Percentiles rank a stretch among this genome's conserved stretches.
Evolutionary conservation across 2,329 filamentous ascomycete species (phyloP).

Genomic region (Cladosporium oxysporum): DNA sequence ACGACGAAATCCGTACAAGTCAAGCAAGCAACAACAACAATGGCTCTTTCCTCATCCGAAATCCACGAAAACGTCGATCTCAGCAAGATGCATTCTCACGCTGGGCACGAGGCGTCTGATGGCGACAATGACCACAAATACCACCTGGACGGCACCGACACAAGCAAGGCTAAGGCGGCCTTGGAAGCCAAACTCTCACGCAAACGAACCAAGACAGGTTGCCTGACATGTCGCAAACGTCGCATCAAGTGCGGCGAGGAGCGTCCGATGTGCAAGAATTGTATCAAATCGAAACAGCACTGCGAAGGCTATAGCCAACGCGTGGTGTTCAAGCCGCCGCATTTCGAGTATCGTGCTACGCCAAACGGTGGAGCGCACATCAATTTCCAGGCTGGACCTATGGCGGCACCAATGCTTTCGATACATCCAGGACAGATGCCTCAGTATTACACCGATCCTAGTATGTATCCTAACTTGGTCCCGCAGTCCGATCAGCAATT

Average conservation of each 20-base stretch:
- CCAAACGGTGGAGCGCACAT: constrained; percentile 44
- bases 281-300: constrained; percentile 78
- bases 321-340: constrained; percentile 75
- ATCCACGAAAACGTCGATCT: too few relatives aligned
- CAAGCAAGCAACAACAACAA: too few relatives aligned
- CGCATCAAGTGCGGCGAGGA: constrained; percentile 98
- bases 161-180: constrained; percentile 32
- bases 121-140: constrained; percentile 12
- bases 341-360: constrained; percentile 58
- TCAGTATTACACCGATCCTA: constrained; percentile 16
- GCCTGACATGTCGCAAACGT: constrained; percentile 87
- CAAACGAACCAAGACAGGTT: constrained; percentile 88
- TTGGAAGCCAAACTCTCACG: constrained; percentile 36
- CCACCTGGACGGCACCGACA: constrained; percentile 25
- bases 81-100: constrained; percentile 1
- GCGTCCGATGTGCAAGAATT: constrained; percentile 78
- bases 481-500: constrained; percentile 13
- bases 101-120: constrained; percentile 10
- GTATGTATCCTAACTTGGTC: not conserved
- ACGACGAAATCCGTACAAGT: too few relatives aligned
- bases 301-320: constrained; percentile 84
- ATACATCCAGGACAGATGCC: constrained; percentile 15
- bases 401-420: constrained; percentile 21
- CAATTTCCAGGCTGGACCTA: constrained; percentile 37
- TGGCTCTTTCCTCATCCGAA: too few relatives aligned